phyloP scores from a whole-genome alignment of 495 filamentous ascomycete genomes.

The Cudoniella acicularis region DNA sequence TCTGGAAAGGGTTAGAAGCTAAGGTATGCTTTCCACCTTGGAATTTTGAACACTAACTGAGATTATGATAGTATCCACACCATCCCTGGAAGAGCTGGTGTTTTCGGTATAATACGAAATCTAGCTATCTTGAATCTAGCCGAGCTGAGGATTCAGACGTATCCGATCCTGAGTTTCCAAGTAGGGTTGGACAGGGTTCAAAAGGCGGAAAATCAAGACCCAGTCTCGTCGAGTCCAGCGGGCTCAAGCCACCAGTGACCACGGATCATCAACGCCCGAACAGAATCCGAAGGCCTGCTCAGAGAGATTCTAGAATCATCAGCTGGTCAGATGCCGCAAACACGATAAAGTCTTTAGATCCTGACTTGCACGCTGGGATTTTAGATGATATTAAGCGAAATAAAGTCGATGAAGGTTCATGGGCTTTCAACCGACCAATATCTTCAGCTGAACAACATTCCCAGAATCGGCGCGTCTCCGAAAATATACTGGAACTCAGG shows the following conservation, averaged over 20 bases:
- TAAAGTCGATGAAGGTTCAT: neutral
- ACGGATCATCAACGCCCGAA: conserved; percentile 1
- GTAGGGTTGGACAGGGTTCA: neutral
- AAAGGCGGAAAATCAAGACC: neutral
- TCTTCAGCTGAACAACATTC: neutral
- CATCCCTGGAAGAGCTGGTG: conserved; percentile 12
- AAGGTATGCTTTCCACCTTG: conserved; percentile 10
- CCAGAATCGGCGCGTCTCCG: neutral
- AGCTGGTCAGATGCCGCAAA: conserved; percentile 25
- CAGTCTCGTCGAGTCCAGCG: neutral
- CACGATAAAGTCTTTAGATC: conserved; percentile 20
- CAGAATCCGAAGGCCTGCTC: conserved; percentile 20
- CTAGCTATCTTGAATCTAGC: conserved; percentile 5
- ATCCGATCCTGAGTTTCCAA: conserved; percentile 7
- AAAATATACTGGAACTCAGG: neutral
- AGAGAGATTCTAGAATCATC: conserved; percentile 22
- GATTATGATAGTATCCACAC: conserved; percentile 8
- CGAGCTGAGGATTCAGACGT: conserved; percentile 5
- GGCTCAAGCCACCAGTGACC: neutral
- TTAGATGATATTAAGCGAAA: conserved; percentile 13
- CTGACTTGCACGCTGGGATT: conserved; percentile 19
- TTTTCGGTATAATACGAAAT: conserved; percentile 10
- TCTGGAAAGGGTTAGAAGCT: conserved; percentile 11
- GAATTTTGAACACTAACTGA: neutral
- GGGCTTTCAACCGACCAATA: neutral